Evolutionary conservation across 441 rosid species (phyloP).

Genomic region (Pelargonium cotyledonis): DNA sequence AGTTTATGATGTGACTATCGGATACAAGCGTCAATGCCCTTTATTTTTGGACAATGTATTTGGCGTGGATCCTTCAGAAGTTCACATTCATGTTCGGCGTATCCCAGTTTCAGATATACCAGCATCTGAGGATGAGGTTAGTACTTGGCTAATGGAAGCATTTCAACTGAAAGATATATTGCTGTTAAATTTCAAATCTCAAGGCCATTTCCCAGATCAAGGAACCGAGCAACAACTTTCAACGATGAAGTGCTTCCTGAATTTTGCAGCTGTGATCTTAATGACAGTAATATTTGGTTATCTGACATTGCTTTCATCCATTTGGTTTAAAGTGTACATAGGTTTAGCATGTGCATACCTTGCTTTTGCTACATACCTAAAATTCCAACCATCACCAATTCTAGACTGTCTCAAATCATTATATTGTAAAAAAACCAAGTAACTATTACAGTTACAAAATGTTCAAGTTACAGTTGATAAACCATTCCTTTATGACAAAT

Average conservation of each 20-base stretch:
- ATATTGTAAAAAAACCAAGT: slow-evolving; percentile 27
- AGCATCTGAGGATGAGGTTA: slow-evolving; percentile 39
- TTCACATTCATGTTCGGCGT: slow-evolving; percentile 72
- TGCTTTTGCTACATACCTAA: slow-evolving; percentile 47
- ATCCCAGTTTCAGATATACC: slow-evolving; percentile 51
- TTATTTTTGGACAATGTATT: slow-evolving; percentile 81
- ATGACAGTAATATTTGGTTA: slow-evolving; percentile 54
- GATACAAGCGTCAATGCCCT: slow-evolving; percentile 75
- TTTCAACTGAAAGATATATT: slow-evolving; percentile 65
- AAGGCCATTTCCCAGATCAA: slow-evolving; percentile 58
- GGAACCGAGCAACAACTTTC: slow-evolving; percentile 57
- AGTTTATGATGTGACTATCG: slow-evolving; percentile 88
- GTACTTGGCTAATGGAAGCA: slow-evolving; percentile 60
- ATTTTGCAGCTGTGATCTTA: slow-evolving; percentile 42
- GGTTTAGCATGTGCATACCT: slow-evolving; percentile 53
- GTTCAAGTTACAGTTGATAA: slow-evolving; percentile 9
- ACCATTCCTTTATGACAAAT: neutral
- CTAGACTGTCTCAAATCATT: slow-evolving; percentile 26
- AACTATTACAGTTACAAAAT: slow-evolving; percentile 25
- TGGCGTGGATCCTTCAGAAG: slow-evolving; percentile 85
- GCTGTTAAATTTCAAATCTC: slow-evolving; percentile 55
- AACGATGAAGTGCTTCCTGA: slow-evolving; percentile 46
- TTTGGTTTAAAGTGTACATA: slow-evolving; percentile 60
- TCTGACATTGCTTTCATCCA: slow-evolving; percentile 55
- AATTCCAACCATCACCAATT: slow-evolving; percentile 44